phyloP scores from a whole-genome alignment of 2,329 filamentous ascomycete genomes.

The Didymella lethalis region DNA sequence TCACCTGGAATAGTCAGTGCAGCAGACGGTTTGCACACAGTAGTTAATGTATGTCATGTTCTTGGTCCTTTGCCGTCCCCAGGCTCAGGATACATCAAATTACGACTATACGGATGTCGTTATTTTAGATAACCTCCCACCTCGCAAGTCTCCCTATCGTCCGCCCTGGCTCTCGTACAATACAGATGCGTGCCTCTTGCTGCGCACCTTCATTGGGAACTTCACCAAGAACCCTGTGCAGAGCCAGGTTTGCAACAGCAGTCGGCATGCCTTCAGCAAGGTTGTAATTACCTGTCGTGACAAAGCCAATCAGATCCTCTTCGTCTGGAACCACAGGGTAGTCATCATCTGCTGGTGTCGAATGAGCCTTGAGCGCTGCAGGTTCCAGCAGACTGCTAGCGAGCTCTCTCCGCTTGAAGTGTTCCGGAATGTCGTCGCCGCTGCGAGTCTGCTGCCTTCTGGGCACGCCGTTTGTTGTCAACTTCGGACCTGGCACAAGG shows the following conservation, averaged over 20 bases:
- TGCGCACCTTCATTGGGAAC: constrained; percentile 37
- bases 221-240: constrained; percentile 64
- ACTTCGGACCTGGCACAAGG: constrained; percentile 48
- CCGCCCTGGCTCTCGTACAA: constrained; percentile 83
- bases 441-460: constrained; percentile 25
- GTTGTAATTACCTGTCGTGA: constrained; percentile 86
- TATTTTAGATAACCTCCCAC: constrained; percentile 67
- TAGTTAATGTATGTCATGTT: neutral
- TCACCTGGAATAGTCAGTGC: neutral
- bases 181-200: constrained; percentile 65
- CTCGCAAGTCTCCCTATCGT: constrained; percentile 77
- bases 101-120: neutral
- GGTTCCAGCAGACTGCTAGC: constrained; percentile 40
- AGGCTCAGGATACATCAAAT: neutral
- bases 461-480: constrained; percentile 9
- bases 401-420: constrained; percentile 32
- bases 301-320: constrained; percentile 84
- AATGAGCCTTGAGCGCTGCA: neutral
- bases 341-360: constrained; percentile 43
- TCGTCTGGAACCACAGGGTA: constrained; percentile 76
- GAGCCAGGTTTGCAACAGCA: constrained; percentile 75
- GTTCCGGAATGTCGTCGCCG: constrained; percentile 30
- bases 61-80: neutral
- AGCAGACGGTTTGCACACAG: neutral
- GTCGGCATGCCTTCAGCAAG: constrained; percentile 77